Evolutionary conservation across 202 grass and related monocot species (phyloP), one percentile per base, ranked within the genome.

Genomic region (Setaria italica): DNA sequence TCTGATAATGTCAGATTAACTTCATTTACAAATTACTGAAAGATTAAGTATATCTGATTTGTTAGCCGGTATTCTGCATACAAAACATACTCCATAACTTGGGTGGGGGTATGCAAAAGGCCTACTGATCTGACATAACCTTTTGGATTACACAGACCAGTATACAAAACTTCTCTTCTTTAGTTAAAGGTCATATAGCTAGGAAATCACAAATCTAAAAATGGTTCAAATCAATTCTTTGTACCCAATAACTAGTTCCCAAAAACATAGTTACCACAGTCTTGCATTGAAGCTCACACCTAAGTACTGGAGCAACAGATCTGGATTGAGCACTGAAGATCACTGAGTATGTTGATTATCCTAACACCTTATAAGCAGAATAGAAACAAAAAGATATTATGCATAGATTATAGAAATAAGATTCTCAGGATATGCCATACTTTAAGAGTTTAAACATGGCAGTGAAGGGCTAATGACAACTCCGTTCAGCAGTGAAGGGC

Each of bases 51-150:
- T 6, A 72, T 14, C 15, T 47, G 37, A 74, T 56, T 29, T 33
- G 63, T 53, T 62, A 85, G 62, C 13, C 57, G 16, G 11, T 57
- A 39, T n/a, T 64, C 56, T 49, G 47, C 71, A 77, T 77, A 56
- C n/a, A 64, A 56, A 68, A 77, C 63, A 82, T 63, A 77, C 25
- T 64, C 62, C 45, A 29, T 49, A 60, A 81, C 25, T 55, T 77
- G 49, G 33, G 17, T 34, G 20, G 55, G 39, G 58, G 20, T 55
- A 64, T 60, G 45, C 3, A 25, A 72, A 72, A 72, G 13, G 29
- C 62, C n/a, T 75, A 45, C 47, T 71, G 11, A 21, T 55, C n/a
- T 54, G 76, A 46, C 21, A 69, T 58, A 75, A 7, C 74, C 11
- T 80, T 45, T 53, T 80, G 12, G 30, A 80, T 67, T 51, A 21